A percentile compares a stretch with the other conserved stretches of the same genome.
These are phyloP conservation scores for Pontederia paniculata DNA, from an alignment of 176 grass and related monocot species.

Conservation along the genomic window DNA sequence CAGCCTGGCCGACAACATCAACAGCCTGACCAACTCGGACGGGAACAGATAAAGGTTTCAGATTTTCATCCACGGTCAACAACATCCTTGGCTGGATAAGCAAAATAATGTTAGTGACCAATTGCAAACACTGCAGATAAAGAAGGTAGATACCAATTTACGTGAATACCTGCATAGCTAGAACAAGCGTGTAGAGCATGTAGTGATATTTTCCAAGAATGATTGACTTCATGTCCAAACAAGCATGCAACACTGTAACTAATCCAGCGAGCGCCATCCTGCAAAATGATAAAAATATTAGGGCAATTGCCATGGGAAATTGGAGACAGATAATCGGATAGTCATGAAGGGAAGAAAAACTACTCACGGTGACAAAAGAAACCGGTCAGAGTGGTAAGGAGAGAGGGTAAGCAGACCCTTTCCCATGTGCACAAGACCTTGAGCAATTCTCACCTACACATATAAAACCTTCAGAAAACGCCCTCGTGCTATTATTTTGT, in stretches of 20 bases:
- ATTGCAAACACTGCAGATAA: not conserved
- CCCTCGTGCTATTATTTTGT: too few relatives aligned
- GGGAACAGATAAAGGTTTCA: slow-evolving; percentile 80
- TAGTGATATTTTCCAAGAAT: slow-evolving; percentile 95
- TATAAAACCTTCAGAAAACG: not conserved
- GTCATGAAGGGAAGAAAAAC: not conserved
- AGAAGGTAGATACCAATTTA: too few relatives aligned
- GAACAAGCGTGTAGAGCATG: slow-evolving; percentile 78
- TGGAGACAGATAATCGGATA: not conserved
- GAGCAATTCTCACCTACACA: slow-evolving; percentile 84
- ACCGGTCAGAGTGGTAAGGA: slow-evolving; percentile 91
- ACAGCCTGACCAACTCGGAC: slow-evolving; percentile 95
- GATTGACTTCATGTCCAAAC: slow-evolving; percentile 89
- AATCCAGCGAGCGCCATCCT: slow-evolving; percentile 91
- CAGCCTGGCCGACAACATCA: slow-evolving; percentile 93
- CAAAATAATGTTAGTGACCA: not conserved
- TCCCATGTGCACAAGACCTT: slow-evolving; percentile 93
- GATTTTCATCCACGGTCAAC: slow-evolving; percentile 86
- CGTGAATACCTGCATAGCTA: slow-evolving; percentile 75
- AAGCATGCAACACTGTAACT: slow-evolving; percentile 77
- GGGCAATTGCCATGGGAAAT: too few relatives aligned
- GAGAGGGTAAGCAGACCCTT: slow-evolving; percentile 98
- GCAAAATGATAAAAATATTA: slow-evolving; percentile 1
- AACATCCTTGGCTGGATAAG: slow-evolving; percentile 83
- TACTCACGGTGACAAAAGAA: slow-evolving; percentile 89